Evolutionary conservation across 139 green algal species (phyloP), one percentile per base, ranked within the genome.

Genomic region (Chlamydomonas applanata): DNA sequence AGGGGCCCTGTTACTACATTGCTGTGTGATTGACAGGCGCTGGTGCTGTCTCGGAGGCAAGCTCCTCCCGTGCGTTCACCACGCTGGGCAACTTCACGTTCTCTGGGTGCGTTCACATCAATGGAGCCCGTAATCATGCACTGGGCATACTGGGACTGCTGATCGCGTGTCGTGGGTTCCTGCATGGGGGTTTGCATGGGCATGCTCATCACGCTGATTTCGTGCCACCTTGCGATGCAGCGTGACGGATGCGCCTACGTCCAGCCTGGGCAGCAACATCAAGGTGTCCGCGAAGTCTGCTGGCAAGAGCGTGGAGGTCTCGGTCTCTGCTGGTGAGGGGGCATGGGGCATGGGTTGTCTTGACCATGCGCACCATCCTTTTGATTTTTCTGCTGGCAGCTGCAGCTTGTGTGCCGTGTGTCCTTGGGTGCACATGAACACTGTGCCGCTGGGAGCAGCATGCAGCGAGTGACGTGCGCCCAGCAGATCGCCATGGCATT

Each of bases 221-320:
- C 40, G 7, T 49, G 40, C 40, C 36, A 25, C 61, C 40, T 7
- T 5, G 24, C 32, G 40, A 49, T 49, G 72, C 78, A 80, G 80
- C 60, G 27, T 72, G 29, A 17, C 69, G 24, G 81, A 83, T 67
- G 81, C 81, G 4, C 81, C 81, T 1, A 40, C 66, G n/a, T 63
- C 81, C 46, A 81, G 73, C 62, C 59, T 78, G 35, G 78, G 66
- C 30, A 72, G 40, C 20, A 49, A 3, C 32, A 75, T 89, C 27
- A 85, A 74, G 35, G 24, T 89, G 1, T 74, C 64, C 57, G 80
- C 53, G 7, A 84, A 79, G 46, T 34, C 54, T 16, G 57, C 68
- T 29, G 84, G 56, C 17, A 89, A 86, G 61, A 30, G 35, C 30
- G 78, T 86, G 2, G 75, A 78, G 9, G 84, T 85, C 1, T 77